Evolutionary conservation across 441 rosid genomes (phyloP), one percentile per base, ranked within the genome.

Genomic region (Oxalis stricta): DNA sequence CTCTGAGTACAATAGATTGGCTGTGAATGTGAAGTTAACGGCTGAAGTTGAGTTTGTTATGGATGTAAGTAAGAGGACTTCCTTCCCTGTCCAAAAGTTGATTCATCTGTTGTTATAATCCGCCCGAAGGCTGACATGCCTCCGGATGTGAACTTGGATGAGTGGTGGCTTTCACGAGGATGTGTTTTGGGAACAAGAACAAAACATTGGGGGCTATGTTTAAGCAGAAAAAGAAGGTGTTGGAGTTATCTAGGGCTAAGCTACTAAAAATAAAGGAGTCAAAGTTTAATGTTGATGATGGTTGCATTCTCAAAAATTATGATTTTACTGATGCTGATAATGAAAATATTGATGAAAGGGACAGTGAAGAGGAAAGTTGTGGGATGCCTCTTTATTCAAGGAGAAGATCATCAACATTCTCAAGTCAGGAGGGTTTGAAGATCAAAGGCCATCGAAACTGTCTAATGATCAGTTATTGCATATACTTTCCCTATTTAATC

Each of bases 11-110:
- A 89, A 79, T 43, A 72, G 96, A 49, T 53, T 89, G 67, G 93
- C 96, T 2, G 94, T 72, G 38, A 89, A 89, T 33, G 92, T 82
- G 50, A 89, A 76, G 56, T 63, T 89, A 41, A 64, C 75, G 34
- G 91, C 91, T 14, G 72, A 84, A 18, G 88, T 82, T 13, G 71
- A 77, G 61, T 65, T 77, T 49, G 70, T 80, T 3, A 80, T 85
- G 95, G 76, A 84, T 16, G 97, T 84, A 40, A 84, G 92, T 66
- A 89, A 77, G 73, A 73, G 94, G 89, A 85, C 56, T 85, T 85
- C 55, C 48, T 72, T 52, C 98, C 98, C 8, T 58, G 65, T 4
- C 98, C 98, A 11, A 82, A 78, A 63, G 96, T 89, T 0, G 96
- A 85, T 60, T 89, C 98, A n/a, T 89, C 86, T 0, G 78, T 82